Base-by-base conservation (phyloP, 2,329 filamentous ascomycete species). In the Pseudocercospora cruenta region DNA sequence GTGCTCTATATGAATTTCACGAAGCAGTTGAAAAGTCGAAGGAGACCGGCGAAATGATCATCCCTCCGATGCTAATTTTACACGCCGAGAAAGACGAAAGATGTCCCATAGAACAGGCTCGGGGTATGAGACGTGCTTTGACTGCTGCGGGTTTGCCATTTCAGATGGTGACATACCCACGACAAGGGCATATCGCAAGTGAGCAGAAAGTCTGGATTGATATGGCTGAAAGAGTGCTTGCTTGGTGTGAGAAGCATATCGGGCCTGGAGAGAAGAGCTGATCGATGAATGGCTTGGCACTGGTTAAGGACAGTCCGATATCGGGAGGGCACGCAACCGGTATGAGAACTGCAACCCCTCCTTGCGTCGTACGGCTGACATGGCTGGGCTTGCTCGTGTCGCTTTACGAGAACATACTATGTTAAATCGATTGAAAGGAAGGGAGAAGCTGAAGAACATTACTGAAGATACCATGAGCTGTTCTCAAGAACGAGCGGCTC, bases 111-210 rank as follows among this genome's bases (percentile, higher is more conserved):
- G 71, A 67, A 28, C 79, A 81, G 71, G 77, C 74, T 4, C 68
- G 70, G 58, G 77, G 69, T 0, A 79, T 80, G 68, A 70, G 73
- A 10, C 65, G 78, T 53, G 78, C 73, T 19, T 60, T 77, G 64
- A 58, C 69, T 47, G 63, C 70, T 36, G 66, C 69, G 6, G 72
- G 72, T 7, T 43, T 78, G 64, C 70, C 73, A 14, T 78, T 71
- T 64, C 74, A 79, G 62, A 73, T 77, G 60, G 77, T 78, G 12
- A 73, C 66, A 14, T 80, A 80, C 71, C 78, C 78, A 16, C 66
- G 76, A 16, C 74, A 80, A 61, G 63, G 60, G 14, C 79, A 80
- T 67, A 24, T 68, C 14, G 57, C 78, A n/a, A 58, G 26, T 59
- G 77, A 78, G 71, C 73, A 71, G 67, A 74, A 65, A 60, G 67